Conservation (phyloP, 2,329 filamentous ascomycete genomes). For the Zymoseptoria brevis region DNA sequence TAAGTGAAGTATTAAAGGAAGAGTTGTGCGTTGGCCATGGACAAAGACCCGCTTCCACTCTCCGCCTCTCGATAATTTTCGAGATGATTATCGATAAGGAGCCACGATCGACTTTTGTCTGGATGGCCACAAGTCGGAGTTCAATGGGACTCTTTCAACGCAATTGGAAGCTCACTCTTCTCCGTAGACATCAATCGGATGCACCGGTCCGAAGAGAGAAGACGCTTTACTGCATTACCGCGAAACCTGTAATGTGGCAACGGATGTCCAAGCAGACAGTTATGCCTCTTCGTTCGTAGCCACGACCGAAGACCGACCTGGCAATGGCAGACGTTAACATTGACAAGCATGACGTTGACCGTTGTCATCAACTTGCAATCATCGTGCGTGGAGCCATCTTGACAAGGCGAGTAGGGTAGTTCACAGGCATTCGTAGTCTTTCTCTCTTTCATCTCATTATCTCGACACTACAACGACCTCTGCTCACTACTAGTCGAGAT, state of each 20-base stretch:
- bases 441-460: neutral
- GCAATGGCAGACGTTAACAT: too few relatives aligned
- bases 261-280: neutral
- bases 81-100: neutral
- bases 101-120: neutral
- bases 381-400: neutral
- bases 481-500: constrained; percentile 26
- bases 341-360: neutral
- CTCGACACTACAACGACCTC: neutral
- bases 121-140: neutral
- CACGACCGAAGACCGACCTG: too few relatives aligned
- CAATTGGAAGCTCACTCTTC: neutral
- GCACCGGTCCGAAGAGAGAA: neutral
- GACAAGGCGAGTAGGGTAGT: neutral
- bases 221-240: neutral
- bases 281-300: too few relatives aligned
- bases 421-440: neutral
- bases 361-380: neutral
- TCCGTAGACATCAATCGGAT: too few relatives aligned
- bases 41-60: neutral
- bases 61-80: neutral
- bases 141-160: neutral
- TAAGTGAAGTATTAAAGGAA: neutral
- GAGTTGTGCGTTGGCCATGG: neutral
- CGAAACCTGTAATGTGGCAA: neutral